Evolutionary conservation across 2,329 filamentous ascomycete genomes (phyloP).

Genomic region (Lithohypha guttulata): DNA sequence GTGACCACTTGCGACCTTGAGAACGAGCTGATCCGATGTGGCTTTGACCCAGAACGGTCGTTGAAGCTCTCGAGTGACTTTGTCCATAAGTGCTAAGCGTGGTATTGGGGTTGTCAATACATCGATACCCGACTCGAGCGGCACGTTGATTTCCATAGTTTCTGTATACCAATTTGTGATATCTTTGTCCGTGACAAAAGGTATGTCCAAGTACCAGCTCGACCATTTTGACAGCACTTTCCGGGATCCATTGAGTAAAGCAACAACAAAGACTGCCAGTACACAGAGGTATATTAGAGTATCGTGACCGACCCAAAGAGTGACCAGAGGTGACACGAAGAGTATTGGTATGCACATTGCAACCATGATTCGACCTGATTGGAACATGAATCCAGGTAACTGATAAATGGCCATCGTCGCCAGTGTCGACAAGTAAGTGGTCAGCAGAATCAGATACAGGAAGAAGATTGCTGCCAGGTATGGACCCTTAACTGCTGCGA

Average conservation of each 20-base stretch:
- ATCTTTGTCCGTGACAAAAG: constrained; percentile 30
- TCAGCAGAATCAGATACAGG: constrained; percentile 48
- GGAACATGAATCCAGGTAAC: constrained; percentile 43
- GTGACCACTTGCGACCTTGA: constrained; percentile 42
- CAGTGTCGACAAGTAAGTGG: constrained; percentile 48
- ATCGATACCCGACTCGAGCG: constrained; percentile 36
- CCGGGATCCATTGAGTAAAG: constrained; percentile 44
- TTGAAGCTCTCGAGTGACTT: constrained; percentile 36
- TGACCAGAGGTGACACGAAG: constrained; percentile 46
- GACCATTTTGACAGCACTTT: constrained; percentile 48
- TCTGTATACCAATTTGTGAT: constrained; percentile 32
- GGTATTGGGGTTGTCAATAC: constrained; percentile 40
- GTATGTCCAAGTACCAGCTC: constrained; percentile 40
- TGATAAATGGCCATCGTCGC: constrained; percentile 45
- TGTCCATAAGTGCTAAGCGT: constrained; percentile 35
- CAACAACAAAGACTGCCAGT: constrained; percentile 42
- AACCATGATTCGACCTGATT: constrained; percentile 48
- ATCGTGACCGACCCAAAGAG: constrained; percentile 44
- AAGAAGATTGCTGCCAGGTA: constrained; percentile 46
- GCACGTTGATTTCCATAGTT: constrained; percentile 25
- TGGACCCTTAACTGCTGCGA: constrained; percentile 36
- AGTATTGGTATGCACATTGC: constrained; percentile 46
- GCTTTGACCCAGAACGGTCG: constrained; percentile 35
- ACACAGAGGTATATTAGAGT: constrained; percentile 46
- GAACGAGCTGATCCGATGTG: constrained; percentile 37